A percentile compares a stretch with the other conserved stretches of the same genome.
Evolutionary conservation across 1,284 basidiomycete species (phyloP).

Genomic region (Phylloporus sp.): DNA sequence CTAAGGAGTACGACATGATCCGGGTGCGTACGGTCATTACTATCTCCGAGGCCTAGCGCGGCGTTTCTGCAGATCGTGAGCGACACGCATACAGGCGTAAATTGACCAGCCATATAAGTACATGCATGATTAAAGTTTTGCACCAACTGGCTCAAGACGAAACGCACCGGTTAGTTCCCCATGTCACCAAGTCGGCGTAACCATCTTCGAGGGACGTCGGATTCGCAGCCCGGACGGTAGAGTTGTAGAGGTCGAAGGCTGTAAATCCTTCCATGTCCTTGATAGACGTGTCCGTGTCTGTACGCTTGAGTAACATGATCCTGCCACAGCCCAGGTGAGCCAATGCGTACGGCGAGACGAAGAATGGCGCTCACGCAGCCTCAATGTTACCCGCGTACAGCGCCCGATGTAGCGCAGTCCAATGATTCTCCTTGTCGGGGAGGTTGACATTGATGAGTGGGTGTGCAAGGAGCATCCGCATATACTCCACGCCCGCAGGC

Average conservation of each 20-base stretch:
- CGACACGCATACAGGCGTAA: background rate
- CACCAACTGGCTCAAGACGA: background rate
- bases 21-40: constrained; percentile 78
- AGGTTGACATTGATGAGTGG: constrained; percentile 83
- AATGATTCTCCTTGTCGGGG: constrained; percentile 84
- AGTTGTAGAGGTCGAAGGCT: constrained; percentile 94
- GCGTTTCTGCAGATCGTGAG: constrained; percentile 62
- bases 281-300: constrained; percentile 74
- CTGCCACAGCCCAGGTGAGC: constrained; percentile 39
- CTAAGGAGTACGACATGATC: constrained; percentile 73
- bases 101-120: background rate
- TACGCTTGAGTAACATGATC: constrained; percentile 73
- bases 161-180: constrained; percentile 86
- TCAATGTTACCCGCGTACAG: constrained; percentile 87
- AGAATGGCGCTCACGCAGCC: constrained; percentile 57
- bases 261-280: constrained; percentile 94
- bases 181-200: constrained; percentile 78
- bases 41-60: constrained; percentile 83
- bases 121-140: background rate
- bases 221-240: constrained; percentile 77
- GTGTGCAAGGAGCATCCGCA: constrained; percentile 80
- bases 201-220: constrained; percentile 50
- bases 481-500: constrained; percentile 75
- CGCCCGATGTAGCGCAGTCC: constrained; percentile 92
- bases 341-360: background rate